Base-by-base conservation (phyloP, 345 rosid genomes). In the Citrus australasica region DNA sequence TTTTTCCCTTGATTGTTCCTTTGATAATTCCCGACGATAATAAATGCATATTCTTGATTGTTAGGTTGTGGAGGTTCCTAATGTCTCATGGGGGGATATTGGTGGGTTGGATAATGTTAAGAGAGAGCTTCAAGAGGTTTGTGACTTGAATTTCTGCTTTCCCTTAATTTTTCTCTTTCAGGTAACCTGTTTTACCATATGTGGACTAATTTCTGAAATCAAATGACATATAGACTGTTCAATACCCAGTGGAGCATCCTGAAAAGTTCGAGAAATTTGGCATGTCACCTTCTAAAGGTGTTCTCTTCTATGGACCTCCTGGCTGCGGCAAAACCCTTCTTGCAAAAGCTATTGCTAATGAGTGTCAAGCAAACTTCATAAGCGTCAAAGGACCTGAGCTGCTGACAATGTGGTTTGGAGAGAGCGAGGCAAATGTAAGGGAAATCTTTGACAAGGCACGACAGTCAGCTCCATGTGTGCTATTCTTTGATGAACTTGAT, bases 231-330 rank as follows among this genome's bases (percentile, higher is more conserved):
- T 70, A 80, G 84, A 84, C 86, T 75, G 84, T 83, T 42, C 83
- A 83, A 70, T 83, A 83, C 61, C 86, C 83, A 3, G 83, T 80
- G 71, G 86, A 83, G 79, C 86, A 83, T 78, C 83, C 86, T 24
- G 83, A 83, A 76, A 83, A 83, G 69, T 83, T 83, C 32, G 83
- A 83, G 83, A 83, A 80, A 79, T 83, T 83, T 73, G 83, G 85
- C 81, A 80, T 83, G 85, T 83, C 83, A 28, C 86, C 84, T 75
- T 84, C 84, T 24, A 84, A 84, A 75, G 82, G 86, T 37, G 84
- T 84, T 66, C 82, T 84, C 62, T 84, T 81, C 68, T 84, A 81
- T 75, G 86, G 82, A 21, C 82, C 86, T 16, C 81, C 83, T 37
- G 81, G 85, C 53, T 77, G 85, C 40, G 86, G 86, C 64, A 83